phyloP scores from a whole-genome alignment of 2,329 filamentous ascomycete genomes.

The Graphilbum ipis-grandicollis region DNA sequence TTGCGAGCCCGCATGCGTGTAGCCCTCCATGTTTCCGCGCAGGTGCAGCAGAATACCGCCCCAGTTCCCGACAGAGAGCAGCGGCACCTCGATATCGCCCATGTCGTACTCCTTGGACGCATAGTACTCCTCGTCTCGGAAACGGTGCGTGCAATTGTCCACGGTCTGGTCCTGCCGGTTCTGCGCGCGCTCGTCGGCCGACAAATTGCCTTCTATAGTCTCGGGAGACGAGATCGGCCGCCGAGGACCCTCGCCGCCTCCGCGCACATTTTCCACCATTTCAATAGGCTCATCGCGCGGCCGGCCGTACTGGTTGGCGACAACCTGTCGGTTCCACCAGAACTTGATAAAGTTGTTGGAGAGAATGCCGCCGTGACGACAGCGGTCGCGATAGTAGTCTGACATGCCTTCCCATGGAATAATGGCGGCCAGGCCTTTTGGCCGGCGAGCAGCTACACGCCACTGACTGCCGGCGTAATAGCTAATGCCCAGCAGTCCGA shows the following conservation, averaged over 20 bases:
- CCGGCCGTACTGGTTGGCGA: slow-evolving; percentile 51
- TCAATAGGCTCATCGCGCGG: slow-evolving; percentile 11
- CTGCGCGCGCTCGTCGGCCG: slow-evolving; percentile 28
- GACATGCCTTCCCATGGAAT: slow-evolving; percentile 36
- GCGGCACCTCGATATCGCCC: slow-evolving; percentile 47
- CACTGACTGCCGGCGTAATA: slow-evolving; percentile 30
- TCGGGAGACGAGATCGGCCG: slow-evolving; percentile 13
- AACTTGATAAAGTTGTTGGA: slow-evolving; percentile 41
- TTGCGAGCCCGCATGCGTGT: slow-evolving; percentile 41
- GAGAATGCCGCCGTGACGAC: slow-evolving; percentile 43
- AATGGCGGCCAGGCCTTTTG: slow-evolving; percentile 28
- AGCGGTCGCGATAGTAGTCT: slow-evolving; percentile 37
- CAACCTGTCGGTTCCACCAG: slow-evolving; percentile 52
- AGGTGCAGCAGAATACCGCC: slow-evolving; percentile 53
- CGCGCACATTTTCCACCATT: slow-evolving; percentile 15
- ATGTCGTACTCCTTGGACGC: slow-evolving; percentile 47
- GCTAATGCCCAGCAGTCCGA: slow-evolving; percentile 28
- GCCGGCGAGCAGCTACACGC: slow-evolving; percentile 28
- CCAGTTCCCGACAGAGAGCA: slow-evolving; percentile 54
- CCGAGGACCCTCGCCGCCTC: slow-evolving; percentile 14
- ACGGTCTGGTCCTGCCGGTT: slow-evolving; percentile 30
- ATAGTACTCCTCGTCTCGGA: slow-evolving; percentile 47
- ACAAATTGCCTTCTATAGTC: slow-evolving; percentile 40
- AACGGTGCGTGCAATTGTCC: slow-evolving; percentile 31
- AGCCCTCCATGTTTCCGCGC: slow-evolving; percentile 52